Evolutionary conservation across 2,329 filamentous ascomycete genomes (phyloP).

Genomic region (Pseudocercospora eumusae): DNA sequence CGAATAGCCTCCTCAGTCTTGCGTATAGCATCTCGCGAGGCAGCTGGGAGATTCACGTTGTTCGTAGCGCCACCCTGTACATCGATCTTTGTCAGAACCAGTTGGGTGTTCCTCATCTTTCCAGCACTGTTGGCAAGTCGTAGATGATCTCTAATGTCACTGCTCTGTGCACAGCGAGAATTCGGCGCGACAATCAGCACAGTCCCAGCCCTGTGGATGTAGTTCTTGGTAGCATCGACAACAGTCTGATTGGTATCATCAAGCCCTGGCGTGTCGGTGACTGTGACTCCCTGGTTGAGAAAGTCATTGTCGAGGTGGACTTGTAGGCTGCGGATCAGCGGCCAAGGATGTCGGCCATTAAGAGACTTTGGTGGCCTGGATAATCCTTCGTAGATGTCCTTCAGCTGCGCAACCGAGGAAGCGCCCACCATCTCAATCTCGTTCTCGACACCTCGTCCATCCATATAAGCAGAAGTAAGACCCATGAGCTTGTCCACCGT

Average conservation of each 20-base stretch:
- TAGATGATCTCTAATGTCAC: conserved; percentile 16
- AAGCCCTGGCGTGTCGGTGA: conserved; percentile 30
- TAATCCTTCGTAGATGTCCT: conserved; percentile 4
- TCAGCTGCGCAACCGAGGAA: conserved; percentile 5
- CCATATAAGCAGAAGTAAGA: background rate
- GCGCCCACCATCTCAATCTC: conserved; percentile 10
- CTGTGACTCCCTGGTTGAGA: conserved; percentile 22
- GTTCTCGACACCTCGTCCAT: conserved; percentile 5
- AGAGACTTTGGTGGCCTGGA: conserved; percentile 3
- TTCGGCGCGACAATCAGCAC: conserved; percentile 20
- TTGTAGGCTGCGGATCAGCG: conserved; percentile 20
- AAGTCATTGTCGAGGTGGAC: conserved; percentile 20
- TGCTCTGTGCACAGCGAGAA: conserved; percentile 17
- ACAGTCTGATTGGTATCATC: conserved; percentile 24
- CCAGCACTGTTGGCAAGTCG: conserved; percentile 14
- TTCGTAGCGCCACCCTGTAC: background rate
- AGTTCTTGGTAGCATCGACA: conserved; percentile 24
- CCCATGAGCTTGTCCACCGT: conserved; percentile 6
- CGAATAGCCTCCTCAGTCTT: background rate
- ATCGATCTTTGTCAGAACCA: conserved; percentile 12
- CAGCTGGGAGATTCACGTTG: background rate
- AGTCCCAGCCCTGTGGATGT: conserved; percentile 18
- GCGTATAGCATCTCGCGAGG: background rate
- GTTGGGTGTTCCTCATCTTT: conserved; percentile 19
- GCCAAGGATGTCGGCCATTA: conserved; percentile 17